Evolutionary conservation across 106 monocot genomes (phyloP).

Genomic region (Gastrodia elata): DNA sequence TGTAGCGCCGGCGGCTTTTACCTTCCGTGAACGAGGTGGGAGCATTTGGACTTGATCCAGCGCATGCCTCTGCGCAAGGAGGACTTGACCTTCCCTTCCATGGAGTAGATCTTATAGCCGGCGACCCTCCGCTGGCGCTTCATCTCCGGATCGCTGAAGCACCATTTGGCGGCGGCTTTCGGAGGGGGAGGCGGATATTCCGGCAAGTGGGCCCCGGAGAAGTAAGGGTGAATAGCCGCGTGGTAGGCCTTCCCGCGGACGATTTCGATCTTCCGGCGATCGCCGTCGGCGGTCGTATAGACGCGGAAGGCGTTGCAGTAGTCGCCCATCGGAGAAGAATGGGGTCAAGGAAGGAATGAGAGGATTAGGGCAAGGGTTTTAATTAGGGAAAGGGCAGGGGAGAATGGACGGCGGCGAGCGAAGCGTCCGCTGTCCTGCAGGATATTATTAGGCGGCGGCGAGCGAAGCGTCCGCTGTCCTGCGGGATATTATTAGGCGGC

Average conservation of each 20-base stretch:
- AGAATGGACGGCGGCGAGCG: no score
- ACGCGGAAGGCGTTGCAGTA: background rate
- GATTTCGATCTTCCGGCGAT: slow-evolving; percentile 6
- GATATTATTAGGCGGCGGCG: no score
- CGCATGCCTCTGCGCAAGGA: slow-evolving; percentile 32
- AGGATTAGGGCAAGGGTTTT: background rate
- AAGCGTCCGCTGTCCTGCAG: no score
- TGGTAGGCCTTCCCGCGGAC: slow-evolving; percentile 8
- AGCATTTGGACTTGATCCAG: slow-evolving; percentile 52
- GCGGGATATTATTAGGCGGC: no score
- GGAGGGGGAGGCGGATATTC: background rate
- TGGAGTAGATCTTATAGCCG: slow-evolving; percentile 46
- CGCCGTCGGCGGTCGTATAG: slow-evolving; percentile 4
- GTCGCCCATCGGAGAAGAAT: background rate
- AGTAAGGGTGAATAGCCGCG: background rate
- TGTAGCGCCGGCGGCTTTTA: background rate
- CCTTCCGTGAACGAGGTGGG: slow-evolving; percentile 18
- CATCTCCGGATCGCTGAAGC: slow-evolving; percentile 56
- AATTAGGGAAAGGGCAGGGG: no score
- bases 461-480: no score
- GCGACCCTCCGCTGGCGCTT: slow-evolving; percentile 48
- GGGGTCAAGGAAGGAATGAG: background rate
- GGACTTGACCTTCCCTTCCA: slow-evolving; percentile 57
- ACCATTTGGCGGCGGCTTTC: slow-evolving; percentile 1
- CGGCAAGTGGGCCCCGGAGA: background rate